A percentile compares a stretch with the other conserved stretches of the same genome.
Conservation (phyloP, 768 basidiomycete genomes). For the Boletus fagicola region DNA sequence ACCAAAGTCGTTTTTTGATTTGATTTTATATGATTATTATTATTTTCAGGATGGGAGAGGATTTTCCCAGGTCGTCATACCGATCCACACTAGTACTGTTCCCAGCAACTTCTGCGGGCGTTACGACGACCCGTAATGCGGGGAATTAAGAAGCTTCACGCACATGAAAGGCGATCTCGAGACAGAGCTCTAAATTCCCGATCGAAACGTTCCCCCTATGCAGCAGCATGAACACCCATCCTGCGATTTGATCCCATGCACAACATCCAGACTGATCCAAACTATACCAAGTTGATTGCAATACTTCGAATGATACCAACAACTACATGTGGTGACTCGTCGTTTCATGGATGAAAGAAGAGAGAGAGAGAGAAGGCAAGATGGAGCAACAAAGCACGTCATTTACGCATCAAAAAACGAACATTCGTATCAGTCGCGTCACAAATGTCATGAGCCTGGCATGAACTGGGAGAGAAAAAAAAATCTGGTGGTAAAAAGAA, state of each 20-base stretch:
- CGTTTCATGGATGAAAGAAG: background rate
- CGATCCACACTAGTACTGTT: background rate
- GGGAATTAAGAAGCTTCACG: too few species aligned
- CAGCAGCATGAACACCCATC: too few species aligned
- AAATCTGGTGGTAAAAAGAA: background rate
- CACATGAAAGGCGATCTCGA: too few species aligned
- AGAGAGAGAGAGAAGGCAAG: background rate
- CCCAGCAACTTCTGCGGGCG: background rate
- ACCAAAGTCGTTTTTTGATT: background rate
- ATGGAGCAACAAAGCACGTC: slow-evolving; percentile 10
- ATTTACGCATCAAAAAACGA: slow-evolving; percentile 3
- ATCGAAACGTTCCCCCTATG: too few species aligned
- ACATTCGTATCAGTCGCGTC: slow-evolving; percentile 14
- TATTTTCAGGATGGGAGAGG: background rate
- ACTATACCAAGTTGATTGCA: slow-evolving; percentile 7
- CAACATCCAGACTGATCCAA: background rate
- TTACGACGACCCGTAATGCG: background rate
- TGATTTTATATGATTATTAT: background rate
- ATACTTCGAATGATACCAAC: slow-evolving; percentile 20
- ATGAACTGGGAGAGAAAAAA: slow-evolving; percentile 13
- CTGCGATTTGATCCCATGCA: too few species aligned
- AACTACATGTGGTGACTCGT: slow-evolving; percentile 21
- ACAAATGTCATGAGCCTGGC: slow-evolving; percentile 26
- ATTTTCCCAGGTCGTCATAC: background rate
- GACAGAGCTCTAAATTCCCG: too few species aligned